These are phyloP conservation scores for Solanum sejunctum DNA, from an alignment of 257 asterid genomes.

Conservation along the genomic window DNA sequence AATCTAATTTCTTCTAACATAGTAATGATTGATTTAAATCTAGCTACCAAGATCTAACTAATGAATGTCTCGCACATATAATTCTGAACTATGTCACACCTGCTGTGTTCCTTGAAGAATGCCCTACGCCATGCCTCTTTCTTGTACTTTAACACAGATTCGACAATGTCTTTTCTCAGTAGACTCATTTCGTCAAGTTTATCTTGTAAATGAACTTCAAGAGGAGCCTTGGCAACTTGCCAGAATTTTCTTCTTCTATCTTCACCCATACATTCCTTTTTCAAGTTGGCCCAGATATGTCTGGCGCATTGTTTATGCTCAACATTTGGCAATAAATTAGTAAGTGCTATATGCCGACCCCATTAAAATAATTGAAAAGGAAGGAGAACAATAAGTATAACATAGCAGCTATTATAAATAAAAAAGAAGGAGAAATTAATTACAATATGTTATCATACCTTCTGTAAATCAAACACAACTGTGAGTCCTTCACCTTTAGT, in stretches of 20 bases:
- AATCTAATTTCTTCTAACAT: background rate
- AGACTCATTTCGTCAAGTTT: background rate
- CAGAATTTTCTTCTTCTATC: background rate
- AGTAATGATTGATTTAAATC: background rate
- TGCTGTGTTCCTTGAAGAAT: background rate
- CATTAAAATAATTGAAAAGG: background rate
- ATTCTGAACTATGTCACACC: background rate
- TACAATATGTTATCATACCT: background rate
- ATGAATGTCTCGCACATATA: background rate
- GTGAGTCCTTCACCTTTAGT: background rate
- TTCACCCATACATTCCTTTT: background rate
- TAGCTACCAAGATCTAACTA: background rate
- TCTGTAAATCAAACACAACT: background rate
- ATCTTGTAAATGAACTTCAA: background rate
- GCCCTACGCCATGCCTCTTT: background rate
- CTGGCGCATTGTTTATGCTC: background rate
- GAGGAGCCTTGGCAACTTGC: background rate
- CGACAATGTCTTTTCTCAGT: background rate
- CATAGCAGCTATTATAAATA: no score
- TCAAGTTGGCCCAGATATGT: background rate
- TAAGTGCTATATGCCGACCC: background rate
- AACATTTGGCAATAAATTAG: background rate
- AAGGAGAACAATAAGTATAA: background rate
- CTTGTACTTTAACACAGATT: background rate
- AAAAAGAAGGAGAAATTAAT: no score